Conservation (phyloP, 441 rosid genomes). For the Manihot esculenta region DNA sequence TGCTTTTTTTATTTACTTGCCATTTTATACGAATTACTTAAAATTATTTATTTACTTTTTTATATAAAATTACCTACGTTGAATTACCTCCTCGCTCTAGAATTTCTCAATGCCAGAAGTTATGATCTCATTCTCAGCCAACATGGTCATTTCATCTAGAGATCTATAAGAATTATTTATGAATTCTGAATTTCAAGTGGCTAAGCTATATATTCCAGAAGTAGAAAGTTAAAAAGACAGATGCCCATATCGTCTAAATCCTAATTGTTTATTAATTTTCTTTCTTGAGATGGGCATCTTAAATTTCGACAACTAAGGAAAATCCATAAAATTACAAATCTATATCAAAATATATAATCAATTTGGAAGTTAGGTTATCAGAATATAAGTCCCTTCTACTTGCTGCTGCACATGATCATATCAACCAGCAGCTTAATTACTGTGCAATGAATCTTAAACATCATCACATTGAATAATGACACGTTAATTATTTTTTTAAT, state of each 20-base stretch:
- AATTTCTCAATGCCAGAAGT: background rate
- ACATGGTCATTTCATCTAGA: background rate
- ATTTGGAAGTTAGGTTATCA: slow-evolving; percentile 24
- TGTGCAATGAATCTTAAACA: background rate
- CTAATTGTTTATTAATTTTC: background rate
- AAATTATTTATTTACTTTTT: too few relatives aligned
- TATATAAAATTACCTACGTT: too few relatives aligned
- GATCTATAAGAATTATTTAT: background rate
- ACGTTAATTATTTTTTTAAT: background rate
- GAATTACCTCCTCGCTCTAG: too few relatives aligned
- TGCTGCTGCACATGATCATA: background rate
- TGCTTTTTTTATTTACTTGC: too few relatives aligned
- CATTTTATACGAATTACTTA: too few relatives aligned
- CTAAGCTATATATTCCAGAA: too few relatives aligned
- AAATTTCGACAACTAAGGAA: background rate
- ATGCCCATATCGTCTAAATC: background rate
- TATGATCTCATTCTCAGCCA: slow-evolving; percentile 3
- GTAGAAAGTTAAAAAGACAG: background rate
- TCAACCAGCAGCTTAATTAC: background rate
- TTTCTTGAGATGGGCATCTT: background rate
- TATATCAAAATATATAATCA: background rate
- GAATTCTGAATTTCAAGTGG: too few relatives aligned
- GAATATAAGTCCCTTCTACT: too few relatives aligned
- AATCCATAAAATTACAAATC: background rate
- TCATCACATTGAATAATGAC: slow-evolving; percentile 11